Percentiles rank a stretch among this genome's conserved stretches.
phyloP scores from a whole-genome alignment of 1,284 basidiomycete genomes.

The Cystobasidium pallidum region DNA sequence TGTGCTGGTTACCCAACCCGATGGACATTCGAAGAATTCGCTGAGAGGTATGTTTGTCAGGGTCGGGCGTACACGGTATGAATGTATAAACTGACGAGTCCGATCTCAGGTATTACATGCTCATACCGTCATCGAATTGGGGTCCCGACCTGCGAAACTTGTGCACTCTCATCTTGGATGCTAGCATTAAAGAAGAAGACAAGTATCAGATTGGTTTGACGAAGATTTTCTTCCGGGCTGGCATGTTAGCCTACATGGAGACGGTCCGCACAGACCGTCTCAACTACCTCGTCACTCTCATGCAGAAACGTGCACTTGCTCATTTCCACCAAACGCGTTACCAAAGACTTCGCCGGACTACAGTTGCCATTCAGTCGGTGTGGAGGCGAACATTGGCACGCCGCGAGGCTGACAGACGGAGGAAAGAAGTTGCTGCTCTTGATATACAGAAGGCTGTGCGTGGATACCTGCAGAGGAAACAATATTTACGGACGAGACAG shows the following conservation, averaged over 20 bases:
- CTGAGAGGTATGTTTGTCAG: conserved; percentile 72
- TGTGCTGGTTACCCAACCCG: conserved; percentile 99
- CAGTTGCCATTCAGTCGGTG: conserved; percentile 89
- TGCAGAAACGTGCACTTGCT: conserved; percentile 95
- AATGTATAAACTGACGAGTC: neutral
- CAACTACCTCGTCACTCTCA: conserved; percentile 86
- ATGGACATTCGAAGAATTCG: conserved; percentile 99
- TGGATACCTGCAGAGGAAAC: conserved; percentile 72
- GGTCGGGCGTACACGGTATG: neutral
- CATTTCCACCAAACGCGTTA: conserved; percentile 83
- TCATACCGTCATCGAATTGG: conserved; percentile 86
- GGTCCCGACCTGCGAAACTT: conserved; percentile 68
- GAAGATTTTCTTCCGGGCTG: conserved; percentile 99
- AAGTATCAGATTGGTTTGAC: conserved; percentile 97
- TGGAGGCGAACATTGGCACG: conserved; percentile 84
- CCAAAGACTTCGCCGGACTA: conserved; percentile 68
- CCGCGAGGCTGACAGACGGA: conserved; percentile 70
- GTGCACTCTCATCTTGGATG: conserved; percentile 82
- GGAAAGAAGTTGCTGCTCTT: conserved; percentile 73
- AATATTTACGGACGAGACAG: conserved; percentile 68
- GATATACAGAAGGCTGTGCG: conserved; percentile 76
- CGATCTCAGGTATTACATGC: conserved; percentile 84
- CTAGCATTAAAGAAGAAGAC: conserved; percentile 86
- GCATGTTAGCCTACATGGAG: conserved; percentile 97
- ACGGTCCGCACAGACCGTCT: conserved; percentile 83